Conservation (phyloP, 225 moss, liverwort and hornwort genomes). For the Sphagnum tenellum region DNA sequence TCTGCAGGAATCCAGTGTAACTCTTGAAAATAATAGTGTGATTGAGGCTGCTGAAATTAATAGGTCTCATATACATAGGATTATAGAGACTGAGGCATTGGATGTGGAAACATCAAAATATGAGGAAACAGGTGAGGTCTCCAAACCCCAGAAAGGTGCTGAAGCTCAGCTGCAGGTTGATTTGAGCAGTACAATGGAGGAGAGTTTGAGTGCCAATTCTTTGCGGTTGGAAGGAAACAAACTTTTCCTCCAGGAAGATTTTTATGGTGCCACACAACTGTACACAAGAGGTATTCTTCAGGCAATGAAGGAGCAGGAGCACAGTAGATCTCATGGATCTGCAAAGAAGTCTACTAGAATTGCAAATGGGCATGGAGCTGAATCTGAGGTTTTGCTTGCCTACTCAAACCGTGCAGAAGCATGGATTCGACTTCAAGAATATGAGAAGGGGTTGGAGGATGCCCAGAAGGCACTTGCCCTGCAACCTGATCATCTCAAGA, state of each 20-base stretch:
- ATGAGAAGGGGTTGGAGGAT: conserved; percentile 66
- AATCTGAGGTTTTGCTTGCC: conserved; percentile 73
- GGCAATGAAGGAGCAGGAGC: conserved; percentile 54
- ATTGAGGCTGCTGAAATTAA: no score
- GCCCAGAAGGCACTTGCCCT: conserved; percentile 58
- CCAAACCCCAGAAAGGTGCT: no score
- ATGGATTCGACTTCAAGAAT: conserved; percentile 69
- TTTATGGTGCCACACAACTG: conserved; percentile 45
- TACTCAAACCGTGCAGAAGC: conserved; percentile 92
- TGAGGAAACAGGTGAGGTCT: not conserved
- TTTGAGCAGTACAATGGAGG: no score
- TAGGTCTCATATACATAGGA: no score
- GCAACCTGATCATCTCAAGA: conserved; percentile 73
- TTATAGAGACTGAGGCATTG: conserved; percentile 7
- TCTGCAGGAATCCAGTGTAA: no score
- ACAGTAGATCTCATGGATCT: conserved; percentile 1
- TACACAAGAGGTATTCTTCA: conserved; percentile 59
- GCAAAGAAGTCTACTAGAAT: not conserved
- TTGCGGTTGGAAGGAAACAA: conserved; percentile 71
- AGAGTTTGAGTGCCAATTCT: conserved; percentile 28
- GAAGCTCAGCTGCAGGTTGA: no score
- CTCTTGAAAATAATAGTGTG: no score
- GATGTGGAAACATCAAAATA: conserved; percentile 7
- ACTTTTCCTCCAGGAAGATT: conserved; percentile 60
- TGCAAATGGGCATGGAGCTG: conserved; percentile 22